Conservation (phyloP, 306 rosid species). For the Cucurbita ficifolia region DNA sequence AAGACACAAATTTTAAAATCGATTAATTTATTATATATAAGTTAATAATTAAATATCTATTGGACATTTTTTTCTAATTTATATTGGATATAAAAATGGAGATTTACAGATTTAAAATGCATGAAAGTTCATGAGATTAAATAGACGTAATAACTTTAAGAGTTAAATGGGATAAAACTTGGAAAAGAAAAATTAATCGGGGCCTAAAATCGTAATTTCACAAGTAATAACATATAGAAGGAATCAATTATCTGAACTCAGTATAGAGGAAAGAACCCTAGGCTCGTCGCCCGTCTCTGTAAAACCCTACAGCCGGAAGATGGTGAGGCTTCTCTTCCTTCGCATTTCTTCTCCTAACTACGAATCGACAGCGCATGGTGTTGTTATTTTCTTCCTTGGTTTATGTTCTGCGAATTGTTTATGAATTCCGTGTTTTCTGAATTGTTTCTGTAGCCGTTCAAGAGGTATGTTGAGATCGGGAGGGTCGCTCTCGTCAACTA, state of each 20-base stretch:
- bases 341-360: neutral
- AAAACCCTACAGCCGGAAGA: neutral
- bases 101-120: too few relatives aligned
- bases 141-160: too few relatives aligned
- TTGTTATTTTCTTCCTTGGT: neutral
- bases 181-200: neutral
- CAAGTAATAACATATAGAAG: neutral
- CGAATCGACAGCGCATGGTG: neutral
- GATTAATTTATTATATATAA: too few relatives aligned
- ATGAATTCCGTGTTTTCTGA: neutral
- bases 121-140: too few relatives aligned
- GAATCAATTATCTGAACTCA: neutral
- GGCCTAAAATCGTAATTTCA: neutral
- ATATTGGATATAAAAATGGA: too few relatives aligned
- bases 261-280: neutral
- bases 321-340: neutral
- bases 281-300: neutral
- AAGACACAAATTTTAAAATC: too few relatives aligned
- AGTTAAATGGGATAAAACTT: too few relatives aligned
- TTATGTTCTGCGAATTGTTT: neutral
- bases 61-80: too few relatives aligned
- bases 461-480: conserved; percentile 90
- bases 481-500: conserved; percentile 87
- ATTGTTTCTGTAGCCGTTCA: conserved; percentile 46
- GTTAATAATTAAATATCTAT: too few relatives aligned